These are phyloP conservation scores for Phytophthora fragariaefolia DNA, from an alignment of 352 stramenopile species.

Conservation along the genomic window DNA sequence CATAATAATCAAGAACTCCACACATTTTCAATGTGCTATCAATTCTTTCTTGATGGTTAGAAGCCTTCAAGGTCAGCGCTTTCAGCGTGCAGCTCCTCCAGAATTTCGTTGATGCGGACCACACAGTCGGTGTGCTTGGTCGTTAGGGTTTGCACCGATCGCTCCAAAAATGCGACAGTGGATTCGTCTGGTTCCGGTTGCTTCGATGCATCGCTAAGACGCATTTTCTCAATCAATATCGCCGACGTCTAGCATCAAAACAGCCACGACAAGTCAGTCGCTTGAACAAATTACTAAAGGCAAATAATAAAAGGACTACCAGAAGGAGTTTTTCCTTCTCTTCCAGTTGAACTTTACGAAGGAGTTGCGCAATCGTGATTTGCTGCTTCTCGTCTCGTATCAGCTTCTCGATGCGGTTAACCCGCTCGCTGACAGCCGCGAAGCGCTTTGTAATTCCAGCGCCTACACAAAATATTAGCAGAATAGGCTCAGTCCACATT, in stretches of 20 bases:
- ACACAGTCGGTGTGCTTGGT: slow-evolving; percentile 69
- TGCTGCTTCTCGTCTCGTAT: slow-evolving; percentile 42
- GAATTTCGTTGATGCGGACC: slow-evolving; percentile 78
- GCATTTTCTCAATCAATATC: slow-evolving; percentile 85
- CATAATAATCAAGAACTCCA: neutral
- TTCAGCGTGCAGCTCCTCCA: slow-evolving; percentile 73
- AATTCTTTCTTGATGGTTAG: slow-evolving; percentile 7
- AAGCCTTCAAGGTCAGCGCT: slow-evolving; percentile 53
- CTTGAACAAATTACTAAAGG: neutral
- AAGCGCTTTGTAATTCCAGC: slow-evolving; percentile 68
- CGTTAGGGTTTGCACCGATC: slow-evolving; percentile 61
- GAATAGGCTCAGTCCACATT: too few species aligned
- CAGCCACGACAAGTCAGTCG: neutral
- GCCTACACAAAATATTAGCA: slow-evolving; percentile 36
- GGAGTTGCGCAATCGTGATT: slow-evolving; percentile 49
- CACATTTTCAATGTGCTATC: neutral
- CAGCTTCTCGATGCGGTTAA: slow-evolving; percentile 76
- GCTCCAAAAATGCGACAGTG: slow-evolving; percentile 62
- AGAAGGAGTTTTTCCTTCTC: slow-evolving; percentile 88
- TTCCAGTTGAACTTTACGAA: slow-evolving; percentile 78
- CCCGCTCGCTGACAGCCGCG: slow-evolving; percentile 63
- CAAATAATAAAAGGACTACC: slow-evolving; percentile 28
- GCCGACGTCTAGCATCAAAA: slow-evolving; percentile 64
- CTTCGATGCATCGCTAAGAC: slow-evolving; percentile 47
- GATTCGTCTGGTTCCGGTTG: slow-evolving; percentile 53